Evolutionary conservation across 1,284 basidiomycete species (phyloP), one percentile per base, ranked within the genome.

Genomic region (Cryptococcus hybrid): DNA sequence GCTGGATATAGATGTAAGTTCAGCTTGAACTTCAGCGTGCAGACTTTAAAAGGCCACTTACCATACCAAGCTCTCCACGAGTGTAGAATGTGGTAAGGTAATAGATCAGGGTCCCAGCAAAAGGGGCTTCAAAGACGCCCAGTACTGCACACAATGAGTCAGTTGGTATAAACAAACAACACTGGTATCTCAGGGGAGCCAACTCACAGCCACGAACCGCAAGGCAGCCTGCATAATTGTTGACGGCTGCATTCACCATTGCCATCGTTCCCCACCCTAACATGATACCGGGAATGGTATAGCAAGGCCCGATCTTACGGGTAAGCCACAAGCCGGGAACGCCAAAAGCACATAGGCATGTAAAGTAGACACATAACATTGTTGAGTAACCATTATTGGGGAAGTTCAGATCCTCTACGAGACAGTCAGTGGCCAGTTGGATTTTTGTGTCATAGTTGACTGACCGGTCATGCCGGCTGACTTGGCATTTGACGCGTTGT

Each of bases 1-100:
- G 71, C 13, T 80, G 30, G 30, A 30, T 30, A 30, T 30, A 30
- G 30, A 30, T 30, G 30, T 30, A 30, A 3, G 4, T 30, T 30
- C 30, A 30, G 30, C 30, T 30, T 30, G 30, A 30, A 30, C 30
- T 30, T 4, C 30, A 30, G 4, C 30, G 30, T 3, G 3, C 30
- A 30, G 30, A 30, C 4, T 30, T 4, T 30, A 30, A 30, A 30
- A 30, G 30, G 3, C 30, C 30, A 30, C 30, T 30, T 30, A 30
- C 30, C 30, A 30, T 81, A 18, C 81, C 82, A 7, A 83, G 71
- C 66, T 83, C 82, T 42, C 78, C 75, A 38, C 82, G 74, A 57
- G 77, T 81, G 64, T 83, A 83, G 59, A 82, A 83, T 15, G 44
- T 57, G 5, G 62, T 49, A n/a, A 64, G 56, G 51, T 62, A 64